These are phyloP conservation scores for Metschnikowia colocasiae DNA, from an alignment of 805 yeast species.

Conservation along the genomic window DNA sequence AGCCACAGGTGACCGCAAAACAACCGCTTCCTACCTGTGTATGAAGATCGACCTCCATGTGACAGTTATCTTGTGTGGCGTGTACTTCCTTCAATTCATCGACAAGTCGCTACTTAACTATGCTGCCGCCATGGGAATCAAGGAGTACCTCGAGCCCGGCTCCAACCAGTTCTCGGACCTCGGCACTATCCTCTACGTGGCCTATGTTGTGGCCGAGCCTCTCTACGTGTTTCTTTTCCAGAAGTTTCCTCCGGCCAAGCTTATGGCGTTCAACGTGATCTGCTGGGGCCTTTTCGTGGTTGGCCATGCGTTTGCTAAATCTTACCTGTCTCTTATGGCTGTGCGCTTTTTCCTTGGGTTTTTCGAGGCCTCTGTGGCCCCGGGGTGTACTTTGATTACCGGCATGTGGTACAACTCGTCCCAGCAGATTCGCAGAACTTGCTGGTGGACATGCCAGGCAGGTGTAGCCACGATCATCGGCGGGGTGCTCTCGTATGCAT, in stretches of 20 bases:
- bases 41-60: conserved; percentile 40
- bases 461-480: conserved; percentile 55
- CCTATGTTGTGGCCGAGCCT: conserved; percentile 54
- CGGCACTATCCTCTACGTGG: conserved; percentile 51
- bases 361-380: conserved; percentile 54
- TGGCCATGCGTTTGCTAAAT: conserved; percentile 28
- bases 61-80: conserved; percentile 46
- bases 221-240: conserved; percentile 41
- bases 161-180: conserved; percentile 48
- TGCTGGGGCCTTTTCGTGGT: conserved; percentile 54
- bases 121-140: conserved; percentile 64
- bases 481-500: conserved; percentile 41
- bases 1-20: background rate
- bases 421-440: conserved; percentile 52
- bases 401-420: conserved; percentile 59
- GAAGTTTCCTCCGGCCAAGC: conserved; percentile 50
- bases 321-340: conserved; percentile 53
- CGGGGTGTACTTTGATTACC: conserved; percentile 53
- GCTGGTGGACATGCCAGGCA: conserved; percentile 56
- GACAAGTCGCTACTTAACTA: conserved; percentile 57
- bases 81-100: conserved; percentile 53
- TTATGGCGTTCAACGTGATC: conserved; percentile 43
- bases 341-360: conserved; percentile 51
- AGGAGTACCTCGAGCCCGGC: conserved; percentile 37
- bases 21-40: background rate